Evolutionary conservation across 495 filamentous ascomycete genomes (phyloP), one percentile per base, ranked within the genome.

Genomic region (Bathelium albidoporum): DNA sequence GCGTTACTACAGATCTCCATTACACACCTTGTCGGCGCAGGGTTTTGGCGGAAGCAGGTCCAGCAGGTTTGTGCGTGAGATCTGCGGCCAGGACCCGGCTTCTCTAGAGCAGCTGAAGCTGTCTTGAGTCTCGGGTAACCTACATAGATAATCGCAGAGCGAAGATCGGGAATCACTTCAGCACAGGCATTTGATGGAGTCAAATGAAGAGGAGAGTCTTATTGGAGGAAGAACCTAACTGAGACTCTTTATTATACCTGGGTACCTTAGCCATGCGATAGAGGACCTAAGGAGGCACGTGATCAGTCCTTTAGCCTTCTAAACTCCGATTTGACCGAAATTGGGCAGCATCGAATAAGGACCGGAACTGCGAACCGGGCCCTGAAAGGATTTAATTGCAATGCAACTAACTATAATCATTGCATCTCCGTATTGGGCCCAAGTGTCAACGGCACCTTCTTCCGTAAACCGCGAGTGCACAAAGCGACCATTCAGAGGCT

Each of bases 321-420:
- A 55, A 55, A 55, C 49, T 55, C 49, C 49, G 29, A 55, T 55
- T 55, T 55, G 24, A 55, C 49, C 49, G 49, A 55, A 7, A n/a
- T 55, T 55, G 26, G 24, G 49, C 29, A 29, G 49, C 49, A 55
- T 55, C 49, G 49, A 55, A 55, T 29, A 49, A 49, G 49, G 49
- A n/a, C 49, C 7, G 29, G 49, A n/a, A 55, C 49, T 55, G 49
- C 24, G 16, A 29, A 55, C 24, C 49, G 49, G 24, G 7, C 49
- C 49, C 49, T 55, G 22, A 29, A 24, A 55, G 49, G 49, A 55
- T 55, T 28, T 55, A 9, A 55, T 26, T 55, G 49, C 49, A 55
- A 55, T 55, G 49, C 24, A 29, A 24, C 49, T 55, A 29, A 4
- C 2, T 55, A 55, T 10, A 55, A 55, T 24, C 49, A 55, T 55